phyloP scores from a whole-genome alignment of 1,284 basidiomycete species.

The Fomitopsis palustris region DNA sequence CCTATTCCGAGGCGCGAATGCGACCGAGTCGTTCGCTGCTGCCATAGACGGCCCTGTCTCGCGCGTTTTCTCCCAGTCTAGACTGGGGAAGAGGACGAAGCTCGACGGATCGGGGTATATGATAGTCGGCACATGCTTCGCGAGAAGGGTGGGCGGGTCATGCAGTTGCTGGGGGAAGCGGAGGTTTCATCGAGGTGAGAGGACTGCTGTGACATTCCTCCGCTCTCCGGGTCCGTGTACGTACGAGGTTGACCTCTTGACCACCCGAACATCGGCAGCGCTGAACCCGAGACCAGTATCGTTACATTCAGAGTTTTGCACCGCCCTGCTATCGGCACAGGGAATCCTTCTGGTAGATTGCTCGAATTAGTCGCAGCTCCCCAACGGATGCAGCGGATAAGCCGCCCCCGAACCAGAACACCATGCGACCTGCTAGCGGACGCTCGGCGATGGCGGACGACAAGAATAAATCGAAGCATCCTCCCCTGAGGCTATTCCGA shows the following conservation, averaged over 20 bases:
- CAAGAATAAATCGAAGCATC: not conserved
- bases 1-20: not conserved
- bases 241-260: not conserved
- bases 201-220: too few species aligned
- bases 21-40: not conserved
- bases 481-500: slow-evolving; percentile 10
- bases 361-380: too few species aligned
- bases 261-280: not conserved
- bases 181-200: too few species aligned
- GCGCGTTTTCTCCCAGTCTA: not conserved
- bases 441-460: not conserved
- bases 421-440: not conserved
- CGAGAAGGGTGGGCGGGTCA: too few species aligned
- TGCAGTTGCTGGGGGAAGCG: too few species aligned
- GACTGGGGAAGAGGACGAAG: not conserved
- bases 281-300: not conserved
- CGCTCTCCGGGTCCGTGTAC: not conserved
- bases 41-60: not conserved
- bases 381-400: too few species aligned
- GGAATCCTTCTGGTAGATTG: too few species aligned
- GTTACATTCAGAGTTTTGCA: not conserved
- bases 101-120: too few species aligned
- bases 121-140: too few species aligned
- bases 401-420: too few species aligned
- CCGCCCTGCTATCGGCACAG: not conserved